Percentiles rank a stretch among this genome's conserved stretches.
phyloP scores from a whole-genome alignment of 2,329 filamentous ascomycete genomes.

The Mycogone perniciosa region DNA sequence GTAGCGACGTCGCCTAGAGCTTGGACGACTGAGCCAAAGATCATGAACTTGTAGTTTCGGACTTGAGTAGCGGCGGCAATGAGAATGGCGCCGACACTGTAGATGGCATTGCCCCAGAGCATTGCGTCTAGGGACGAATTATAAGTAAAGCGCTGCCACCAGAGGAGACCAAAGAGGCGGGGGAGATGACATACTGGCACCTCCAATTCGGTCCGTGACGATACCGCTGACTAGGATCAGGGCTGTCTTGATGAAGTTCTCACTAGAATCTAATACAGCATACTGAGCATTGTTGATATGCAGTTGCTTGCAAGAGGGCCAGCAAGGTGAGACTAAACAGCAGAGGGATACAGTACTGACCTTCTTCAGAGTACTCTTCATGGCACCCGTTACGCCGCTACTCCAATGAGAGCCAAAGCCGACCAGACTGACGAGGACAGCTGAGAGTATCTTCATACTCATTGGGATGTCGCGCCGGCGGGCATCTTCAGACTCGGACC shows the following conservation, averaged over 20 bases:
- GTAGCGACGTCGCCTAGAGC: conserved; percentile 58
- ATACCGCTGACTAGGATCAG: conserved; percentile 50
- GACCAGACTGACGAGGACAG: conserved; percentile 30
- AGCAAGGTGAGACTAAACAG: not conserved
- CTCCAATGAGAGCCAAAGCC: conserved; percentile 57
- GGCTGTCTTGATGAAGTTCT: conserved; percentile 55
- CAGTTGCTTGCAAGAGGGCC: conserved; percentile 33
- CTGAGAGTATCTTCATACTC: conserved; percentile 7
- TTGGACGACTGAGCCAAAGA: conserved; percentile 48
- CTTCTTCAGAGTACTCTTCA: conserved; percentile 57
- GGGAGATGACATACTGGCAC: conserved; percentile 36
- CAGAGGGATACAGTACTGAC: conserved; percentile 7
- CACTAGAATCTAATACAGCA: conserved; percentile 51
- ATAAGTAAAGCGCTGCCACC: not conserved
- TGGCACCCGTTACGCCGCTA: conserved; percentile 52
- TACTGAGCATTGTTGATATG: conserved; percentile 55
- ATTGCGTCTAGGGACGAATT: conserved; percentile 36
- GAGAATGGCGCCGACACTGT: conserved; percentile 50
- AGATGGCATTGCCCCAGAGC: conserved; percentile 56
- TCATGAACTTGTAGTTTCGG: conserved; percentile 55
- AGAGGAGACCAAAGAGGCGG: not conserved
- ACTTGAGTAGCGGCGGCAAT: conserved; percentile 51
- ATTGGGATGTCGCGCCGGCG: not conserved
- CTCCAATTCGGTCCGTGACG: conserved; percentile 52
- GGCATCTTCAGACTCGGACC: not conserved